Base-by-base conservation (phyloP, 1,284 basidiomycete species). In the Acaromyces ingoldii region DNA sequence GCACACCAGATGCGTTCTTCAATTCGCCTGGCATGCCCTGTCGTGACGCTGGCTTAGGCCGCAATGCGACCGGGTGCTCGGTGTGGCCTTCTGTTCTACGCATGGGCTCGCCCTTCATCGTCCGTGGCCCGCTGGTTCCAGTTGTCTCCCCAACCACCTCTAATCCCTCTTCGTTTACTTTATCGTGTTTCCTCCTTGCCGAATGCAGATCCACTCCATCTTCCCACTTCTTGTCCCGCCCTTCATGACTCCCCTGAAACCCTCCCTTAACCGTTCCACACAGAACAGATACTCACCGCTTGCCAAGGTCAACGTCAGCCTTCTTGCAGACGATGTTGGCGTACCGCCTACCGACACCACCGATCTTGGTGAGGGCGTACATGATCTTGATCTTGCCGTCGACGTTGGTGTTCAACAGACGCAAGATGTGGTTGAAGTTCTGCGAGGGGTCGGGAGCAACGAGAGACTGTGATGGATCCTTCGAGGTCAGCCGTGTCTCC, bases 281-380 rank as follows among this genome's bases (percentile, higher is more conserved):
- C 3, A 11, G 30, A 28, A 13, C 36, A 30, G 31, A 39, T n/a
- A 81, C 87, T 62, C 73, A 95, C 92, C 95, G 89, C 82, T 99
- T 99, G 83, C 84, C 88, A 66, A 99, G 84, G 78, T 98, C 92
- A 55, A 99, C 89, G 82, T 98, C 95, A 69, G 95, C 95, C 84
- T 99, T 99, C 82, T 98, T 98, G 86, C 92, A 97, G 72, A 98
- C 93, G 75, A 98, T 82, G 82, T 98, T 98, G 78, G 95, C 85
- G 81, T 96, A 98, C 60, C 95, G 88, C 65, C 95, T 87, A 76
- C 95, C 95, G 65, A 99, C 93, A 87, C 95, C 95, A 84, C 96
- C 96, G 84, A 98, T 98, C 82, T 98, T 67, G 42, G 74, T 76
- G 26, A 76, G 65, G 62, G 74, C 74, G 65, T 75, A 76, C 72